These are phyloP conservation scores for Taxillus chinensis DNA, from an alignment of 164 flowering plant species.

Conservation along the genomic window DNA sequence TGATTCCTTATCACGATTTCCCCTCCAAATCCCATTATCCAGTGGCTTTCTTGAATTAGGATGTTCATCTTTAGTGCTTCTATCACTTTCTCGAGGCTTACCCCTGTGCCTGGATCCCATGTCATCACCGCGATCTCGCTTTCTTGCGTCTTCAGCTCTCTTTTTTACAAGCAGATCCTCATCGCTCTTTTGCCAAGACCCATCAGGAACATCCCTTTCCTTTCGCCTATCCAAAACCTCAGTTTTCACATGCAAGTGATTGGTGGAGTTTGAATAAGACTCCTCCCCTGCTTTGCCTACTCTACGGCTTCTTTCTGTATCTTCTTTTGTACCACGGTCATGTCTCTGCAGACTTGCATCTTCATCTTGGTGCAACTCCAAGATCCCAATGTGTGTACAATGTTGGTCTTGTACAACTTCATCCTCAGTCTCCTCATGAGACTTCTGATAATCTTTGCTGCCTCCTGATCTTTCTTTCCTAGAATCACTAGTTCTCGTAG, in stretches of 20 bases:
- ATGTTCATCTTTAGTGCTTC: constrained; percentile 56
- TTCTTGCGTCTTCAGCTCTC: constrained; percentile 59
- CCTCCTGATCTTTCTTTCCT: constrained; percentile 75
- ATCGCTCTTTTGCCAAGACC: constrained; percentile 53
- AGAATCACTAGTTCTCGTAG: constrained; percentile 64
- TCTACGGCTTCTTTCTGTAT: constrained; percentile 33
- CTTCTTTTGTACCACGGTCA: constrained; percentile 40
- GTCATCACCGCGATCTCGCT: constrained; percentile 55
- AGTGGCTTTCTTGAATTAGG: constrained; percentile 43
- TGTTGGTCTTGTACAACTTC: constrained; percentile 63
- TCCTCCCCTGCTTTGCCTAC: constrained; percentile 52
- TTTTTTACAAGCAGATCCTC: constrained; percentile 54
- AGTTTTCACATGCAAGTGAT: constrained; percentile 27
- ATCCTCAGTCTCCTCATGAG: constrained; percentile 52
- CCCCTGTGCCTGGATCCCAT: constrained; percentile 44
- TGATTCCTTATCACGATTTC: constrained; percentile 48
- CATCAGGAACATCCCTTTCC: constrained; percentile 54
- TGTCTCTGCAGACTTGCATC: constrained; percentile 40
- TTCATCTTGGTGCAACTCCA: constrained; percentile 34
- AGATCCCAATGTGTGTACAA: constrained; percentile 22
- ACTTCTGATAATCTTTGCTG: constrained; percentile 52
- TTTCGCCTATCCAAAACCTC: constrained; percentile 55
- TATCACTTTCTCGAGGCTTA: constrained; percentile 61
- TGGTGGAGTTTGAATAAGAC: constrained; percentile 26
- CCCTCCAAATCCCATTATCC: constrained; percentile 67